Evolutionary conservation across 345 rosid genomes (phyloP), one percentile per base, ranked within the genome.

Genomic region (Sisymbrium altissimum): DNA sequence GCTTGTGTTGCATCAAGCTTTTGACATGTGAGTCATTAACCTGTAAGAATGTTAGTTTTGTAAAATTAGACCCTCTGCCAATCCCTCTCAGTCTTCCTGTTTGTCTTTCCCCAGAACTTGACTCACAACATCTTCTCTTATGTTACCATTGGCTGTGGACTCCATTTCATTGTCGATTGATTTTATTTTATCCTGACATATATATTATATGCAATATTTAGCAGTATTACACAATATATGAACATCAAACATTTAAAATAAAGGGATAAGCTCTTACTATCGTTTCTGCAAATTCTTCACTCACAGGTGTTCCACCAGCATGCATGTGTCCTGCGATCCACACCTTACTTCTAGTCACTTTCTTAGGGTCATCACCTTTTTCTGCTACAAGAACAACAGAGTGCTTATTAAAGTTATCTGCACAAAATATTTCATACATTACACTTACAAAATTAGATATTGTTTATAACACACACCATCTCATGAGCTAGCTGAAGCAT

Each of bases 401-500:
- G 4, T 32, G 35, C 35, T 32, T 33, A 33, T 5, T 6, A 5
- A 33, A 33, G 36, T 33, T 33, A 33, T 33, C 0, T 72, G 76
- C 45, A 88, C 84, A 38, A 33, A 33, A 33, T 33, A 33, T 0
- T 33, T 33, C 7, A 6, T 32, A 33, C 36, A 33, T 33, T 33
- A 33, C 36, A 33, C 0, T 6, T 33, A 33, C 36, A 33, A 8
- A 33, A 1, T 33, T 33, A 33, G 36, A 33, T 6, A 33, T 33
- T 33, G 36, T 33, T 33, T 33, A 33, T 8, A 6, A 29, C 5
- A 29, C 32, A 29, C 32, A 23, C 25, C 32, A 29, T 3, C 32
- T 29, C 32, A 29, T 29, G 5, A 29, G 32, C 32, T 29, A 29
- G 32, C 32, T 4, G 32, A 29, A 29, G 5, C 32, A 29, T 29